phyloP scores from a whole-genome alignment of 2,329 filamentous ascomycete genomes.

The Amesomyces nigricolor region DNA sequence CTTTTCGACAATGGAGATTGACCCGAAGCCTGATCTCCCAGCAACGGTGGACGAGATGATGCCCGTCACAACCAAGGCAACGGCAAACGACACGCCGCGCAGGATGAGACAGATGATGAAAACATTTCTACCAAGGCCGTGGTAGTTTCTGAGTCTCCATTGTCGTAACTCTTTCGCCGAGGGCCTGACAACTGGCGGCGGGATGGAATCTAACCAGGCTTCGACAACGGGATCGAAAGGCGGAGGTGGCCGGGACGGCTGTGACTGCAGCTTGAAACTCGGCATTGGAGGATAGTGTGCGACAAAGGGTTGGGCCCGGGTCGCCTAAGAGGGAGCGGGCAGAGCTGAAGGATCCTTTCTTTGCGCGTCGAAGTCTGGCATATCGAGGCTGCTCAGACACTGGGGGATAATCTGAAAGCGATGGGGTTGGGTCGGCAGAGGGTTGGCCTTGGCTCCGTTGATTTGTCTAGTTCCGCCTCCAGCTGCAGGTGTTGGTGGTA shows the following conservation, averaged over 20 bases:
- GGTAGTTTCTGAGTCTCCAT: conserved; percentile 14
- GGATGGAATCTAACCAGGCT: conserved; percentile 21
- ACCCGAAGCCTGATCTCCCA: neutral
- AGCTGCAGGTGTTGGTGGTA: conserved; percentile 1
- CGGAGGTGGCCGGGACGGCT: conserved; percentile 18
- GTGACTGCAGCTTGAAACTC: conserved; percentile 4
- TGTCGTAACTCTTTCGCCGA: conserved; percentile 15
- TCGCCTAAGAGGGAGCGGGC: conserved; percentile 6
- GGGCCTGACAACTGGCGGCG: conserved; percentile 6
- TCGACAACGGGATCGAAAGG: conserved; percentile 17
- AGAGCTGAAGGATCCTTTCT: conserved; percentile 4
- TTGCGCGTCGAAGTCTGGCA: conserved; percentile 4
- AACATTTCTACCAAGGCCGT: conserved; percentile 9
- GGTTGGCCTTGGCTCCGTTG: neutral
- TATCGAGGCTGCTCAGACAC: conserved; percentile 7
- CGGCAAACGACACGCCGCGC: conserved; percentile 8
- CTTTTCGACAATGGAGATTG: neutral
- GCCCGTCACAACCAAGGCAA: conserved; percentile 8
- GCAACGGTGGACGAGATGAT: conserved; percentile 5
- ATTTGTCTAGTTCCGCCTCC: neutral
- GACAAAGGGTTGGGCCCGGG: neutral
- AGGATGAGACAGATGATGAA: conserved; percentile 16
- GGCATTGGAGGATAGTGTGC: conserved; percentile 1
- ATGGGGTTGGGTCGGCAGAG: neutral
- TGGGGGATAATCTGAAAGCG: neutral